Base-by-base conservation (phyloP, 805 yeast species). In the Lachancea sp. region DNA sequence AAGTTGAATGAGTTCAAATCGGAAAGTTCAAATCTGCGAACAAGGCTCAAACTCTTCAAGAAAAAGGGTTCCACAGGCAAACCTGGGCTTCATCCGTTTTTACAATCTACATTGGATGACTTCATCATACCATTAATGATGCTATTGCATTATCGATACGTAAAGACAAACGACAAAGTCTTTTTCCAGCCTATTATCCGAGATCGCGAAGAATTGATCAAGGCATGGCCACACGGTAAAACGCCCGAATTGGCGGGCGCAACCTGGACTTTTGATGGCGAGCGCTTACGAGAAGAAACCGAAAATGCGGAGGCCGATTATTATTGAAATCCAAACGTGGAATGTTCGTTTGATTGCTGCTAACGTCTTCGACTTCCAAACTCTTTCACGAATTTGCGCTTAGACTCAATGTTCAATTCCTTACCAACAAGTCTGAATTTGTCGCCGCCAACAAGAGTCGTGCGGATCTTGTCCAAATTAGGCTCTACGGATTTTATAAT, bases 351-450 rank as follows among this genome's bases (percentile, higher is more conserved):
- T 15, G 11, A n/a, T 7, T 6, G n/a, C 23, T 31, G 12, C 31
- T 28, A 41, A n/a, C 38, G 37, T 32, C 41, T 40, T 15, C 36
- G 41, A 34, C 26, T 28, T 20, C 45, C 45, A 52, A 58, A 69
- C 3, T 61, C 64, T 15, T 53, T 45, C 15, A 68, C 54, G 50
- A 77, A 79, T 36, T 64, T 61, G 4, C 49, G 43, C 56, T 80
- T 80, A 13, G 72, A 65, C 1, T 50, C 53, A 1, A 66, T 43
- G 28, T 64, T 65, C 24, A 80, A 61, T 1, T 65, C 66, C 12
- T 61, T 61, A 3, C 78, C 76, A 0, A 78, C 65, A 3, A 69
- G 55, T 41, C 73, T 71, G 41, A 74, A 58, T 40, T 74, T 68
- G 22, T 82, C 82, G 22, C 64, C 67, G 29, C 65, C 69, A 1